phyloP scores from a whole-genome alignment of 768 basidiomycete species.

The Panaeolus cyanescens region DNA sequence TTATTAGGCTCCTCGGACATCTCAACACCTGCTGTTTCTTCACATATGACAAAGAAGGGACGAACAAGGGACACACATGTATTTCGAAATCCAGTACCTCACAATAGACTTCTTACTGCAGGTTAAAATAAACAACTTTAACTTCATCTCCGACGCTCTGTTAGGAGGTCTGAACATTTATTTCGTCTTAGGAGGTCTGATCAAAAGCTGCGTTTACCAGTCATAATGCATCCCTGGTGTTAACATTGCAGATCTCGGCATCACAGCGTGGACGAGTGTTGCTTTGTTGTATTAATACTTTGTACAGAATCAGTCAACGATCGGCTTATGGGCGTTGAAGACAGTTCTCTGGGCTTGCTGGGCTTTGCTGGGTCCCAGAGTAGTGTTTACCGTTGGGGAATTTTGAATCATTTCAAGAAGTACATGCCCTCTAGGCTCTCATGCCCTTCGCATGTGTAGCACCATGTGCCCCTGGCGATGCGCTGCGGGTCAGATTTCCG shows the following conservation, averaged over 20 bases:
- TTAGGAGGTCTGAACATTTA: not conserved
- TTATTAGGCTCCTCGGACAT: not conserved
- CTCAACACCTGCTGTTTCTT: not conserved
- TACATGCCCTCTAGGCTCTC: no score
- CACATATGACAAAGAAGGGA: not conserved
- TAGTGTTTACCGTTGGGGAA: not conserved
- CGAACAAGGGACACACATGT: not conserved
- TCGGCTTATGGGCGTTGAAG: not conserved
- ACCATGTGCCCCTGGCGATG: slow-evolving; percentile 1
- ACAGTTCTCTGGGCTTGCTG: no score
- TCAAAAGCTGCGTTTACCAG: not conserved
- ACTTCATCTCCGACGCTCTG: not conserved
- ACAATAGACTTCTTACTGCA: not conserved
- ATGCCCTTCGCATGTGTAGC: not conserved
- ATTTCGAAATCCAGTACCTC: not conserved
- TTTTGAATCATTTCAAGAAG: slow-evolving; percentile 3
- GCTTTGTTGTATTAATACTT: slow-evolving; percentile 3
- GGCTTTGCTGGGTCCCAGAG: slow-evolving; percentile 1
- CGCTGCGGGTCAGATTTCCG: slow-evolving; percentile 1
- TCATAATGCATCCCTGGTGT: not conserved
- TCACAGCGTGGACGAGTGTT: not conserved
- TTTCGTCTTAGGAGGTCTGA: not conserved
- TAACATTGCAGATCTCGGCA: slow-evolving; percentile 3
- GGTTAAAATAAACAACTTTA: not conserved
- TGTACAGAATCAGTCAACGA: slow-evolving; percentile 3